A percentile compares a stretch with the other conserved stretches of the same genome.
These are phyloP conservation scores for Zygoascus meyerae DNA, from an alignment of 1,139 yeast species.

Conservation along the genomic window DNA sequence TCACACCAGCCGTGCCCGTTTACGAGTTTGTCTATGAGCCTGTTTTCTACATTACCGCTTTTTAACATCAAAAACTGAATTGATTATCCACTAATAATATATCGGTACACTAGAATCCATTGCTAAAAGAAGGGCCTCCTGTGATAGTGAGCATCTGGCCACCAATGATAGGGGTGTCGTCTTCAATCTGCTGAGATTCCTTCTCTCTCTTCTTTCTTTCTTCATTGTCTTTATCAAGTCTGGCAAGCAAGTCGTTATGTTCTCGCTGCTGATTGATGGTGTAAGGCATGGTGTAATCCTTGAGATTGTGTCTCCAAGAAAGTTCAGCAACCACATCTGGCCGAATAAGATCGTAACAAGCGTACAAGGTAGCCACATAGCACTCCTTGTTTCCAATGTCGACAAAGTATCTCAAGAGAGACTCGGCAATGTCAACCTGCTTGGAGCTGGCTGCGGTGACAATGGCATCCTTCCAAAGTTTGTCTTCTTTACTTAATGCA, in stretches of 20 bases:
- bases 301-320: slow-evolving; percentile 84
- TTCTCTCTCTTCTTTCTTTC: slow-evolving; percentile 60
- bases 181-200: slow-evolving; percentile 46
- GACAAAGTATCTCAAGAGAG: slow-evolving; percentile 82
- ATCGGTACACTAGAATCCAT: slow-evolving; percentile 13
- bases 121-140: slow-evolving; percentile 27
- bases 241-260: slow-evolving; percentile 61
- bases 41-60: too few relatives aligned
- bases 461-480: slow-evolving; percentile 91
- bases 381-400: slow-evolving; percentile 97
- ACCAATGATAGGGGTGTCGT: slow-evolving; percentile 36
- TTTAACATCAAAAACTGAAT: not conserved
- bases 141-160: slow-evolving; percentile 32
- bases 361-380: slow-evolving; percentile 81
- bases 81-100: not conserved
- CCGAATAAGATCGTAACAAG: slow-evolving; percentile 74
- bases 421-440: slow-evolving; percentile 79
- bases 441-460: slow-evolving; percentile 85
- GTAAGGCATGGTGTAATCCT: slow-evolving; percentile 83
- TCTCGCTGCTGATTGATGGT: slow-evolving; percentile 75
- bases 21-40: too few relatives aligned
- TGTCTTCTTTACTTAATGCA: slow-evolving; percentile 82
- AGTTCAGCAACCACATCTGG: slow-evolving; percentile 83
- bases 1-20: too few relatives aligned
- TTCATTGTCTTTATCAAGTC: slow-evolving; percentile 63